Evolutionary conservation across 371 early-diverging fungal genomes (phyloP).

Genomic region (Rhizopus delemar): DNA sequence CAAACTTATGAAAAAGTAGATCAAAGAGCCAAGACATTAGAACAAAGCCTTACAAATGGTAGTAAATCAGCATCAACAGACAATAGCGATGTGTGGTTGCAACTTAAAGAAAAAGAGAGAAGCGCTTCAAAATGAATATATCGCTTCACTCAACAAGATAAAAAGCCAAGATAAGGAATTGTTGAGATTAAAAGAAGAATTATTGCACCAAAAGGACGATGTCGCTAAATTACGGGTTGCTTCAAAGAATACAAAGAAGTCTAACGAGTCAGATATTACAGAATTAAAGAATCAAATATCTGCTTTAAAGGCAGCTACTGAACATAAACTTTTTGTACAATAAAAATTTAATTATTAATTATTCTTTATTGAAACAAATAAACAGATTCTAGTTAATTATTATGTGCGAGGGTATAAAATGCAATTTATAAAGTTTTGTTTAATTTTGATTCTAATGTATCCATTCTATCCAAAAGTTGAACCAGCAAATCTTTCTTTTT

Average conservation of each 20-base stretch:
- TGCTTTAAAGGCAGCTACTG: slow-evolving; percentile 44
- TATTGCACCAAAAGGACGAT: slow-evolving; percentile 69
- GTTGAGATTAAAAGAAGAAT: slow-evolving; percentile 58
- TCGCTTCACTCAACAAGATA: slow-evolving; percentile 52
- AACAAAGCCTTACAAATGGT: slow-evolving; percentile 29
- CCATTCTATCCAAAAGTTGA: slow-evolving; percentile 36
- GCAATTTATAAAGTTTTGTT: slow-evolving; percentile 8
- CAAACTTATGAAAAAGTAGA: slow-evolving; percentile 67
- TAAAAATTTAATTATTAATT: slow-evolving; percentile 2
- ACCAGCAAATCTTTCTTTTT: slow-evolving; percentile 17
- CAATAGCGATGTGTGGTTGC: slow-evolving; percentile 44
- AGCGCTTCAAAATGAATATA: slow-evolving; percentile 47
- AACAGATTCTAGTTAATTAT: background rate
- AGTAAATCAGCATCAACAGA: slow-evolving; percentile 50
- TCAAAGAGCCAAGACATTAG: slow-evolving; percentile 53
- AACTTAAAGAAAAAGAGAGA: slow-evolving; percentile 53
- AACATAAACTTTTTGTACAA: slow-evolving; percentile 32
- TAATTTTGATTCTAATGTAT: slow-evolving; percentile 37
- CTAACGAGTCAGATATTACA: slow-evolving; percentile 38
- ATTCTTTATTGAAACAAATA: background rate
- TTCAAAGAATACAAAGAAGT: slow-evolving; percentile 27
- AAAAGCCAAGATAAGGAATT: slow-evolving; percentile 66
- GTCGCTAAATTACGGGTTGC: slow-evolving; percentile 64
- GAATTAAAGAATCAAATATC: slow-evolving; percentile 56
- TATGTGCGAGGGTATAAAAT: no score